phyloP scores from a whole-genome alignment of 1,284 basidiomycete genomes.

The Leccinum solheimii region DNA sequence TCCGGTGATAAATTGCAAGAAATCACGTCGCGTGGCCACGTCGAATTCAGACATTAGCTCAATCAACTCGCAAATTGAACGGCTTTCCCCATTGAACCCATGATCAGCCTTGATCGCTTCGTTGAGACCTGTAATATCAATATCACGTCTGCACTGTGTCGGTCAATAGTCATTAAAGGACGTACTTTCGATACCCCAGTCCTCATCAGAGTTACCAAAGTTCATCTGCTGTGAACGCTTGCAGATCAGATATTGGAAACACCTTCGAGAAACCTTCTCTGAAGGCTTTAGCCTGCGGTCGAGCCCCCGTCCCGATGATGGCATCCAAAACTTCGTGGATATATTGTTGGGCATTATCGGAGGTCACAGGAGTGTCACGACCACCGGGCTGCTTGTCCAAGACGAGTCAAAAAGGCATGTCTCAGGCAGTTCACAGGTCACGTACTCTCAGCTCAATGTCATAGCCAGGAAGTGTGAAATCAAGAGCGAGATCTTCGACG shows the following conservation, averaged over 20 bases:
- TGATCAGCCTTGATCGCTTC: slow-evolving; percentile 97
- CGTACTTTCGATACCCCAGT: slow-evolving; percentile 90
- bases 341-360: slow-evolving; percentile 88
- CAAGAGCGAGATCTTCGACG: slow-evolving; percentile 87
- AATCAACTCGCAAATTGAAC: slow-evolving; percentile 84
- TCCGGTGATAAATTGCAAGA: slow-evolving; percentile 96
- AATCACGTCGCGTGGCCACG: slow-evolving; percentile 73
- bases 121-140: slow-evolving; percentile 59
- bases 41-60: slow-evolving; percentile 87
- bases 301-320: slow-evolving; percentile 76
- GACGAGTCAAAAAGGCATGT: background rate
- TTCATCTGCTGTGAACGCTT: slow-evolving; percentile 93
- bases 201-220: slow-evolving; percentile 92
- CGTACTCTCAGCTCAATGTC: slow-evolving; percentile 84
- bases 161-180: background rate
- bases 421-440: slow-evolving; percentile 3
- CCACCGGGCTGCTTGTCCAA: slow-evolving; percentile 63
- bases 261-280: slow-evolving; percentile 91
- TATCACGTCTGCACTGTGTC: slow-evolving; percentile 8
- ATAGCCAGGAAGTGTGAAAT: slow-evolving; percentile 96
- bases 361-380: slow-evolving; percentile 75
- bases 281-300: slow-evolving; percentile 81
- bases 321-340: slow-evolving; percentile 78
- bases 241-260: slow-evolving; percentile 88
- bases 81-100: slow-evolving; percentile 94